Evolutionary conservation across 108 stramenopile genomes (phyloP), one percentile per base, ranked within the genome.

Genomic region (Poteriospumella lacustris): DNA sequence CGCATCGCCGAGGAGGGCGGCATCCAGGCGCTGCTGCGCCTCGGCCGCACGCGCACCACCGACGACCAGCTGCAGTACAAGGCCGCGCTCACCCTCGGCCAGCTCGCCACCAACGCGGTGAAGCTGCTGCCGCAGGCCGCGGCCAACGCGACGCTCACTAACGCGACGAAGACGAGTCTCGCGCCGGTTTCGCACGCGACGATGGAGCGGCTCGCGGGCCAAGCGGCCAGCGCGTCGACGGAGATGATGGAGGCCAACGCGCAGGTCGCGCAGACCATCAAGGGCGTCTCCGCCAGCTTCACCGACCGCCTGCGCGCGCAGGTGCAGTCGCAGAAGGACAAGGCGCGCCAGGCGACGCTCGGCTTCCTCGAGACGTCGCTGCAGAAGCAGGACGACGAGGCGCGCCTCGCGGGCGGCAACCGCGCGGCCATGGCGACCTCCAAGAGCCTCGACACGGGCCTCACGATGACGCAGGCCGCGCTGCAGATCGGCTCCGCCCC

Each of bases 1-100:
- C 81, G 85, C 34, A 90, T 93, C 73, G 91, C 92, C 28, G 86
- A 89, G 56, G 91, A 89, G 68, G 92, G 92, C 34, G 92, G 91
- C 19, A 91, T 93, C 58, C 87, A 89, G 76, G 91, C 91, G 28
- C 81, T 93, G 43, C 78, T 93, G 1, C 75, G 88, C 19, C 78
- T 92, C 5, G 91, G 91, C 29, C 79, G 88, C 15, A 78, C 87
- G 43, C 88, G 89, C 42, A 58, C 76, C 3, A 88, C 89, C 36
- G 89, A 88, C 72, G 88, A 89, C 56, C 84, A 91, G 76, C 77
- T 92, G 39, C 85, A 88, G 69, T 91, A 92, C 80, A 90, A 92
- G 87, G 88, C 90, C 1, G 84, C 88, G 12, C 79, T 91, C 0
- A 84, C 87, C 29, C 88, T 91, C 1, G 90, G 89, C 0, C 85